These are phyloP conservation scores for Cytospora chrysosperma DNA, from an alignment of 2,329 filamentous ascomycete genomes.

Conservation along the genomic window DNA sequence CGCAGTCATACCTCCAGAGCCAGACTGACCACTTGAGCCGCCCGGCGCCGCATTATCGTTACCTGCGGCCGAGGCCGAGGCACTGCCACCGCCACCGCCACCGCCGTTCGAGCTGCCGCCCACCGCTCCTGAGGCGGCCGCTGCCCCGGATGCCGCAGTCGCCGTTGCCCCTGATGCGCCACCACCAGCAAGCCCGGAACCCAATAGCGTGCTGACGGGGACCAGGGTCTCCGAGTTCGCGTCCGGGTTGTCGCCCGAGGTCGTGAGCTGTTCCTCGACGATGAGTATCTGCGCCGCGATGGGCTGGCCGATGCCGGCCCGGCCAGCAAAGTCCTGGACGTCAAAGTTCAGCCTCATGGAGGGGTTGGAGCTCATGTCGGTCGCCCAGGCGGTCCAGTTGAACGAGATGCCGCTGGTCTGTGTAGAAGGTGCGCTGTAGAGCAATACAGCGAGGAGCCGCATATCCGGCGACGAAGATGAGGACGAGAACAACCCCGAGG, in stretches of 20 bases:
- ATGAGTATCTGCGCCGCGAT: constrained; percentile 21
- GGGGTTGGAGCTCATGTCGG: constrained; percentile 16
- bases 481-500: constrained; percentile 28
- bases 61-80: not conserved
- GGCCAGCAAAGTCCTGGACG: constrained; percentile 16
- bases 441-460: constrained; percentile 19
- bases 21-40: not conserved
- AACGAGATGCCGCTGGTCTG: constrained; percentile 4
- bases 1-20: not conserved
- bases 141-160: not conserved
- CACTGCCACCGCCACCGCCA: not conserved
- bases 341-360: constrained; percentile 20
- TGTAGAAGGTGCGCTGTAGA: constrained; percentile 12
- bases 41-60: not conserved
- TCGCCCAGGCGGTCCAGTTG: constrained; percentile 21
- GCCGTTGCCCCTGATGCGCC: not conserved
- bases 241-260: constrained; percentile 6
- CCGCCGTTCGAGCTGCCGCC: not conserved
- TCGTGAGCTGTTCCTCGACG: constrained; percentile 12
- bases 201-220: constrained; percentile 17
- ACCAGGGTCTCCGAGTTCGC: constrained; percentile 10
- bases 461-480: constrained; percentile 22
- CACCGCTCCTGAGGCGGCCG: not conserved
- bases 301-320: constrained; percentile 19
- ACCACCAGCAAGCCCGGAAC: not conserved